Percentiles rank a stretch among this genome's conserved stretches.
These are phyloP conservation scores for Termitomyces sp. DNA, from an alignment of 768 basidiomycete genomes.

Conservation along the genomic window DNA sequence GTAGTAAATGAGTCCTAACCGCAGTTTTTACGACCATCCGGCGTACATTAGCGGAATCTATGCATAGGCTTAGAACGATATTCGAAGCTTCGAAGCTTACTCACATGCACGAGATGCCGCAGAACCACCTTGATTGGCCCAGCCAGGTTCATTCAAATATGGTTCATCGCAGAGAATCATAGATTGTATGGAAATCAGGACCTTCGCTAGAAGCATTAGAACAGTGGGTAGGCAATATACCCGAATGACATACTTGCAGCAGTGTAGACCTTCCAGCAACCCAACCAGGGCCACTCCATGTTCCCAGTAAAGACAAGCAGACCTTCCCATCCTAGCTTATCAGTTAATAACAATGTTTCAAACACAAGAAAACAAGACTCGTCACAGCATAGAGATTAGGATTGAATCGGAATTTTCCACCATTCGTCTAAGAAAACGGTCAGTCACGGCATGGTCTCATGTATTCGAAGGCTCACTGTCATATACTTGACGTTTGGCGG, in stretches of 20 bases:
- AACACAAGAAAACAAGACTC: neutral
- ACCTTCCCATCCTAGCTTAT: slow-evolving; percentile 83
- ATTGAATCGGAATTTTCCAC: slow-evolving; percentile 87
- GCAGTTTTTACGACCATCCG: slow-evolving; percentile 91
- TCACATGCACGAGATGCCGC: slow-evolving; percentile 74
- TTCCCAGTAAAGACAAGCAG: slow-evolving; percentile 85
- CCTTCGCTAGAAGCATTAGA: slow-evolving; percentile 49
- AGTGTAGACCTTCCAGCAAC: slow-evolving; percentile 85
- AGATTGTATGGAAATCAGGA: slow-evolving; percentile 91
- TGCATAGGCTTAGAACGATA: neutral
- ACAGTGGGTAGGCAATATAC: slow-evolving; percentile 16
- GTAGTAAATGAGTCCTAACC: slow-evolving; percentile 33
- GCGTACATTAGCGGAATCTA: slow-evolving; percentile 89
- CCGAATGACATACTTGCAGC: slow-evolving; percentile 53
- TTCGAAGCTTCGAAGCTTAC: slow-evolving; percentile 13
- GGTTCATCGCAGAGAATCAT: slow-evolving; percentile 96
- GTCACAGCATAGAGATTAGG: slow-evolving; percentile 89
- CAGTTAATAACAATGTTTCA: neutral
- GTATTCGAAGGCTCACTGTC: slow-evolving; percentile 37
- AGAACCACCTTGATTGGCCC: slow-evolving; percentile 69
- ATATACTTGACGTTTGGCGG: slow-evolving; percentile 67
- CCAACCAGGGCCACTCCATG: slow-evolving; percentile 95
- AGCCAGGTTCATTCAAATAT: slow-evolving; percentile 90
- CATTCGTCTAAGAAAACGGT: slow-evolving; percentile 58
- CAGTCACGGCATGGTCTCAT: neutral